phyloP scores from a whole-genome alignment of 2,329 filamentous ascomycete species.

The Elsinoe necatrix region DNA sequence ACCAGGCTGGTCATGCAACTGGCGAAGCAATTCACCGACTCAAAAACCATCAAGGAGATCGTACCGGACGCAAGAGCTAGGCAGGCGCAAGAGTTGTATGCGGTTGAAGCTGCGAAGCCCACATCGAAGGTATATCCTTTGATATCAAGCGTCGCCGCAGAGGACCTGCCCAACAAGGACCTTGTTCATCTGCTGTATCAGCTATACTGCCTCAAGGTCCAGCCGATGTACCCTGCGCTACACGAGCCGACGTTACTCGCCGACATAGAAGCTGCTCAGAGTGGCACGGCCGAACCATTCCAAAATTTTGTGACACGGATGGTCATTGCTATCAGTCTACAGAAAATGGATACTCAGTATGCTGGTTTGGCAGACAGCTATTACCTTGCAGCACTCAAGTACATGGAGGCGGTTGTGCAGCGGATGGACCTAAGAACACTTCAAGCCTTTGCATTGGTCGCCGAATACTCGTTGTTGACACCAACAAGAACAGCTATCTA shows the following conservation, averaged over 20 bases:
- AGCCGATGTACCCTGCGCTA: conserved; percentile 77
- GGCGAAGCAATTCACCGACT: conserved; percentile 85
- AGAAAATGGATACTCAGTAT: conserved; percentile 81
- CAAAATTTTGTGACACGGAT: conserved; percentile 83
- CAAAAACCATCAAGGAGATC: conserved; percentile 84
- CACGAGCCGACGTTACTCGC: conserved; percentile 72
- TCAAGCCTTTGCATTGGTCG: conserved; percentile 80
- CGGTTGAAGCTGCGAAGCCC: conserved; percentile 56
- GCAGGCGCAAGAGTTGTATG: conserved; percentile 60
- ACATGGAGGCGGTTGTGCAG: conserved; percentile 71
- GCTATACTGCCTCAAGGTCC: conserved; percentile 80
- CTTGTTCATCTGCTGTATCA: conserved; percentile 73
- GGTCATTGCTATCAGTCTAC: conserved; percentile 89
- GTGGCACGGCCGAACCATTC: conserved; percentile 61
- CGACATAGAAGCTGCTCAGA: conserved; percentile 74
- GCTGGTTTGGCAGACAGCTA: conserved; percentile 93
- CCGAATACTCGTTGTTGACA: conserved; percentile 84
- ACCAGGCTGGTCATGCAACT: conserved; percentile 92
- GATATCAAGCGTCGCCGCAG: conserved; percentile 75
- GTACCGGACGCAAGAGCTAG: conserved; percentile 66
- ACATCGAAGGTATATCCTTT: conserved; percentile 80
- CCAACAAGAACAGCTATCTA: conserved; percentile 88
- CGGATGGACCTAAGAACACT: conserved; percentile 86
- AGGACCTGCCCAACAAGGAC: conserved; percentile 61
- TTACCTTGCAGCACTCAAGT: conserved; percentile 79